Evolutionary conservation across 2,329 filamentous ascomycete species (phyloP).

Genomic region (Pseudogymnoascus sp.): DNA sequence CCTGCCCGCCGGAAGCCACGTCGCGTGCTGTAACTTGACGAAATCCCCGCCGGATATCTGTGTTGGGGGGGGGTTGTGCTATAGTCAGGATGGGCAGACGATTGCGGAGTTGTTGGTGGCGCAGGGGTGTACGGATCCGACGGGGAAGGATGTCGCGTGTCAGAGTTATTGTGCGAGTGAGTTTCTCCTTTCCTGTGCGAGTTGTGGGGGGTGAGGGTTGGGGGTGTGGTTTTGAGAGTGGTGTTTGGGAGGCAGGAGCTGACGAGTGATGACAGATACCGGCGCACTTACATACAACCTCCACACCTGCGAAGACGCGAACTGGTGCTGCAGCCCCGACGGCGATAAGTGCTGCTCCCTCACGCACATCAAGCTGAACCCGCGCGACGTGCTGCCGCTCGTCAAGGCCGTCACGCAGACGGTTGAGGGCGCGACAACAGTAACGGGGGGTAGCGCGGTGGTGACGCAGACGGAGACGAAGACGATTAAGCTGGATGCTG

Average conservation of each 20-base stretch:
- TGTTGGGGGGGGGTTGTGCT: background rate
- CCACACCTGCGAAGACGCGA: background rate
- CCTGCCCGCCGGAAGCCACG: background rate
- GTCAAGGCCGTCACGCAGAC: background rate
- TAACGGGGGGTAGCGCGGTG: background rate
- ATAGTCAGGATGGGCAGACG: background rate
- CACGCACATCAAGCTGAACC: background rate
- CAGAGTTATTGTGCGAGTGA: background rate
- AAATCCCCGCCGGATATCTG: background rate
- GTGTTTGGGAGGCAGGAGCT: background rate
- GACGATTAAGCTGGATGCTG: background rate
- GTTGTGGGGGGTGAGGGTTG: background rate
- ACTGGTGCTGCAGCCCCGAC: background rate
- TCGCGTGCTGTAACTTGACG: background rate
- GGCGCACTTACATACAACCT: background rate
- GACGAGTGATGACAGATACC: background rate
- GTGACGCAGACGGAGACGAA: background rate
- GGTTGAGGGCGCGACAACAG: background rate
- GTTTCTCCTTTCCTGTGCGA: background rate
- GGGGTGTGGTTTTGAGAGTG: too few species aligned
- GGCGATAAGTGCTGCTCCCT: background rate
- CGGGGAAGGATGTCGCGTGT: background rate
- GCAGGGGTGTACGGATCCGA: background rate
- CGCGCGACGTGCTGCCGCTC: background rate
- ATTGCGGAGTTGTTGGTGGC: background rate